Percentiles rank a stretch among this genome's conserved stretches.
phyloP scores from a whole-genome alignment of 2,329 filamentous ascomycete species.

The Ceratocystiopsis sp. region DNA sequence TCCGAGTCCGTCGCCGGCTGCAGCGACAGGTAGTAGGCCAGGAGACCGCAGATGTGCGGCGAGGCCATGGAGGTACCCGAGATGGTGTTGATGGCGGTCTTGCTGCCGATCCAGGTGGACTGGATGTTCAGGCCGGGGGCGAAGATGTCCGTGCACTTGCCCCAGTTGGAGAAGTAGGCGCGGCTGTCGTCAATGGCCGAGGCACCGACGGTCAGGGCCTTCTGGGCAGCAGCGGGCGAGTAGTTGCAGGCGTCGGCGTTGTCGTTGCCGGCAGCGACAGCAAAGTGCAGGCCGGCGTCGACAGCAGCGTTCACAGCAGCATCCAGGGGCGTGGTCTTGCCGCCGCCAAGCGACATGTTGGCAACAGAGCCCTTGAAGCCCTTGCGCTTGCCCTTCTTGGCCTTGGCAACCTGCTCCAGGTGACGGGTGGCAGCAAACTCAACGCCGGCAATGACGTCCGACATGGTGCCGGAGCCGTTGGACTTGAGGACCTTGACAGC shows the following conservation, averaged over 20 bases:
- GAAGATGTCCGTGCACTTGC: constrained; percentile 99
- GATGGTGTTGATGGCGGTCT: constrained; percentile 95
- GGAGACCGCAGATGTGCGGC: constrained; percentile 85
- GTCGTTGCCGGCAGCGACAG: constrained; percentile 95
- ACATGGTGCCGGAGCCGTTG: constrained; percentile 96
- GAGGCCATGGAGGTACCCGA: constrained; percentile 99
- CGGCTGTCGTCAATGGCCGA: constrained; percentile 87
- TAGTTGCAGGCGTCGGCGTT: constrained; percentile 99
- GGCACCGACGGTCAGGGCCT: constrained; percentile 90
- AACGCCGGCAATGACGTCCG: constrained; percentile 95
- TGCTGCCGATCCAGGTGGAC: constrained; percentile 96
- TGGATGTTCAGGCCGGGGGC: constrained; percentile 91
- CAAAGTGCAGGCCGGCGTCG: constrained; percentile 83
- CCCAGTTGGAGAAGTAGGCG: constrained; percentile 99
- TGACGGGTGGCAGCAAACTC: constrained; percentile 82
- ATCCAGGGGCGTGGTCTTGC: constrained; percentile 86
- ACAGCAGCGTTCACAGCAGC: constrained; percentile 89
- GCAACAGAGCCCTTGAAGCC: constrained; percentile 97
- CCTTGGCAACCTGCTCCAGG: constrained; percentile 53
- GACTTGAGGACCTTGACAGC: constrained; percentile 97
- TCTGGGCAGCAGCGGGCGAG: constrained; percentile 81
- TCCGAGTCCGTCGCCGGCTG: constrained; percentile 82
- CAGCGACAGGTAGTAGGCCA: constrained; percentile 95
- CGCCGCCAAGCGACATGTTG: constrained; percentile 98
- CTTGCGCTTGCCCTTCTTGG: constrained; percentile 81